Base-by-base conservation (phyloP, 805 yeast species). In the Metschnikowia arizonensis region DNA sequence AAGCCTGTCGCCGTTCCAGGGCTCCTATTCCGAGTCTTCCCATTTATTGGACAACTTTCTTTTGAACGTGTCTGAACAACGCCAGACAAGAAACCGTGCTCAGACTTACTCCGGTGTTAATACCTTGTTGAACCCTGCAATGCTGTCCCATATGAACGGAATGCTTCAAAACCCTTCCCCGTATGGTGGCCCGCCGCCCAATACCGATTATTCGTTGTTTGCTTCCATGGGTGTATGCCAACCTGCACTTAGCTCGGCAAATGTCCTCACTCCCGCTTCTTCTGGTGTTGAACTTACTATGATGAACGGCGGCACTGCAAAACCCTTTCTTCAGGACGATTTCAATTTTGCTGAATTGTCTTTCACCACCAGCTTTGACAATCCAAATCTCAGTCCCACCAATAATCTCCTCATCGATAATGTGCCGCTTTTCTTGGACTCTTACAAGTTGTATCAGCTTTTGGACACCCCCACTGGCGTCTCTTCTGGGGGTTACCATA, bases 381-480 rank as follows among this genome's bases (percentile, higher is more conserved):
- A 84, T 57, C 74, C 86, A 3, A 69, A 80, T 36, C 60, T 88
- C 53, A 81, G 85, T 14, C 95, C 95, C 14, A 82, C 96, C 0
- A 79, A 84, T 53, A 81, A 88, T 10, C 71, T 91, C 36, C 74
- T 90, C 52, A 72, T 93, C 44, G 86, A 89, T 36, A 88, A 90
- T 58, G 74, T 91, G 42, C 97, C 97, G 10, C 74, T 81, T 34
- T 75, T 88, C 3, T 64, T 86, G 48, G 82, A 84, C 42, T 67
- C 81, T 11, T 57, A 63, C 50, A 68, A 62, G 48, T 59, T 72
- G 38, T 55, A 47, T 46, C 56, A 48, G 48, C 51, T 53, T 15
- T 48, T 60, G 44, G 52, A 48, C 45, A 64, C 63, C 42, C 65
- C 87, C 39, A 30, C 42, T 2, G 50, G 49, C 11, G 12, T 33